Evolutionary conservation across 2,329 filamentous ascomycete species (phyloP).

Genomic region (Epichloe typhina): DNA sequence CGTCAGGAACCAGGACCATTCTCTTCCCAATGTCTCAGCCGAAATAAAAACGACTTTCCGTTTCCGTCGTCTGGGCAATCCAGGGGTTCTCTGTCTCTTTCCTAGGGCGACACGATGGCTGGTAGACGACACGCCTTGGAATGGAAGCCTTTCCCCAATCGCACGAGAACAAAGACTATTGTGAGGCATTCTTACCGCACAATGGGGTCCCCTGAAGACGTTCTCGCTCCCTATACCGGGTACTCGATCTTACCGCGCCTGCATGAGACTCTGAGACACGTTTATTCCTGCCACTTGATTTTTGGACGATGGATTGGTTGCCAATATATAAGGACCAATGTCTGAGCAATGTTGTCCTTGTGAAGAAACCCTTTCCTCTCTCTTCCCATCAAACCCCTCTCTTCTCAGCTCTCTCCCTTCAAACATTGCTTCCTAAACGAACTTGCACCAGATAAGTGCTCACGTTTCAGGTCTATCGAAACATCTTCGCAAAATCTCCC

Average conservation of each 20-base stretch:
- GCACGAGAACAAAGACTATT: constrained; percentile 3
- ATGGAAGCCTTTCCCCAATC: neutral
- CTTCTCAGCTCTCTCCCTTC: neutral
- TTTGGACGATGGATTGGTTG: neutral
- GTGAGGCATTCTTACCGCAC: neutral
- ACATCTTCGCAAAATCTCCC: neutral
- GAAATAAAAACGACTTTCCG: neutral
- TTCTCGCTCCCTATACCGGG: neutral
- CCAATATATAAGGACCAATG: constrained; percentile 6
- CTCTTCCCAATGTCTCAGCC: neutral
- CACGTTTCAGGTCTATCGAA: no score
- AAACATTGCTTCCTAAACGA: neutral
- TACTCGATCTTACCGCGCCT: neutral
- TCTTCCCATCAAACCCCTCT: constrained; percentile 1
- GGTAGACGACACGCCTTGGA: neutral
- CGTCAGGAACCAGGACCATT: no score
- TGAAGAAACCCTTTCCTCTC: neutral
- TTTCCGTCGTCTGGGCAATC: neutral
- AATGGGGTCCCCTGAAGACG: neutral
- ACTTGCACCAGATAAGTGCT: neutral
- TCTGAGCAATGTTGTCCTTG: neutral
- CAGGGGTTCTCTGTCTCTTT: neutral
- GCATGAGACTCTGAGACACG: neutral
- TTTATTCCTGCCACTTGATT: constrained; percentile 3
- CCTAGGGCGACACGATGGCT: neutral